phyloP scores from a whole-genome alignment of 129 eudicot species.

The Oenanthe sinensis region DNA sequence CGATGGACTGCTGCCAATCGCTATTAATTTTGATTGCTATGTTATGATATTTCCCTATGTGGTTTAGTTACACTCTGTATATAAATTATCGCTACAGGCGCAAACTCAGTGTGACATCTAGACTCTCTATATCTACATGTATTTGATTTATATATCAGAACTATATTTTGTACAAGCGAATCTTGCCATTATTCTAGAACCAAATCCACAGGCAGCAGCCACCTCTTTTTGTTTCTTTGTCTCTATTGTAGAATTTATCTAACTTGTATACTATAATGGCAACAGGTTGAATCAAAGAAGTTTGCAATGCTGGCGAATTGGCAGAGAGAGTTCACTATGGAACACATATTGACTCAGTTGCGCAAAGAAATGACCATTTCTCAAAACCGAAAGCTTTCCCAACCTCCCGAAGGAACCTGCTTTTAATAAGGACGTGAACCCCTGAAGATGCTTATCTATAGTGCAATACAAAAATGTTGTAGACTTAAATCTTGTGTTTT shows the following conservation, averaged over 20 bases:
- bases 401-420: conserved; percentile 8
- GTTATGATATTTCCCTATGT: background rate
- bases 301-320: conserved; percentile 10
- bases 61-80: background rate
- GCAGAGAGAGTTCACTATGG: conserved; percentile 12
- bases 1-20: background rate
- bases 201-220: background rate
- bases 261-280: background rate
- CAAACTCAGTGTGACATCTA: background rate
- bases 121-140: background rate
- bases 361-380: conserved; percentile 11
- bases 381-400: conserved; percentile 11
- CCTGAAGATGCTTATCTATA: background rate
- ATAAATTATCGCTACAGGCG: background rate
- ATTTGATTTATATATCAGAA: background rate
- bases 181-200: background rate
- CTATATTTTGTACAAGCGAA: background rate
- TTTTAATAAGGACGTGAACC: background rate
- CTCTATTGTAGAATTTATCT: background rate
- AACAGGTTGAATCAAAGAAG: conserved; percentile 14
- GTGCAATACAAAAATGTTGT: background rate
- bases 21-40: background rate
- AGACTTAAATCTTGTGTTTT: background rate
- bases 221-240: background rate
- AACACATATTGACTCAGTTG: conserved; percentile 8